Base-by-base conservation (phyloP, 202 grass and related monocot species). In the Schoenoplectus tabernaemontani region DNA sequence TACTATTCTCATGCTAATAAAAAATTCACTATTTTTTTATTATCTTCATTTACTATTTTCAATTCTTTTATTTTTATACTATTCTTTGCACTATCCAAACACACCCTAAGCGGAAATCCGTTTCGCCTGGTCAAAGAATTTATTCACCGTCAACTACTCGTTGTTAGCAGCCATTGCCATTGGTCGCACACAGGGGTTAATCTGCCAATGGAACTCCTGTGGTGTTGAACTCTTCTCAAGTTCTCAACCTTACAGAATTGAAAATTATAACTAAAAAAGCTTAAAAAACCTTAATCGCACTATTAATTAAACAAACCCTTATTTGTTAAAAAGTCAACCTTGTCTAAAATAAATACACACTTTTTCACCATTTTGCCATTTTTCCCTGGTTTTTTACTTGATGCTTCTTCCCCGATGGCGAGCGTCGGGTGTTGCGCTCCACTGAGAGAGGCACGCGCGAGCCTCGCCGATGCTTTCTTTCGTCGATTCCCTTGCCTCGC, bases 401-500 rank as follows among this genome's bases (percentile, higher is more conserved):
- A 74, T 74, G 70, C 70, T 9, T 33, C 28, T 74, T 73, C 70
- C 12, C 77, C 77, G 32, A 87, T 82, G 79, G 43, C 61, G 33
- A 70, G 32, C 50, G 48, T 41, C 61, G 79, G 50, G 37, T 78
- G 59, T 23, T 78, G 58, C 15, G 61, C 24, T 20, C 72, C 38
- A 59, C 17, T 17, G 30, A 19, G 26, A 66, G 68, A 76, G 46
- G 58, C 78, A 34, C 53, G 53, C 42, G 76, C 30, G 6, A 66
- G 36, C 71, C 46, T 76, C 47, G 57, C 47, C 56, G 56, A 15
- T 30, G 30, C 62, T 41, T 81, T 68, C 57, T 30, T 76, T 36
- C 44, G 32, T 15, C 63, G 80, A 39, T 76, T 87, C 15, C 85
- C 85, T 69, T 87, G 81, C 76, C 65, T 87, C 56, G 54, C 36